phyloP scores from a whole-genome alignment of 176 grass and related monocot genomes.

The Cenchrus purpureus region DNA sequence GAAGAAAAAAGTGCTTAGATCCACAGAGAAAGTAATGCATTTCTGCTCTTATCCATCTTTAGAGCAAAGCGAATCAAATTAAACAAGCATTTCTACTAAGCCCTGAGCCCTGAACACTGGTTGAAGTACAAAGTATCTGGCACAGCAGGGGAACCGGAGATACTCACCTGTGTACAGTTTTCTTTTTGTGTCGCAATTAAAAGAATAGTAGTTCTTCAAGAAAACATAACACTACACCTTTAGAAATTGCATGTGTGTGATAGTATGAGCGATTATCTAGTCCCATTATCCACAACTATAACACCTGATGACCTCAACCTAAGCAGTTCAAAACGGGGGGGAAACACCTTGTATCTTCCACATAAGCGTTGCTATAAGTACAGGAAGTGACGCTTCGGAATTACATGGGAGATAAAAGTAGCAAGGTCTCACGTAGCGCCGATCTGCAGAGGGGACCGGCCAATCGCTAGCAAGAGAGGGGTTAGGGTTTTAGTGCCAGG shows the following conservation, averaged over 20 bases:
- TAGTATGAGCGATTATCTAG: neutral
- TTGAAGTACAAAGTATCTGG: neutral
- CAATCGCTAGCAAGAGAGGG: neutral
- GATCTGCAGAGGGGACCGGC: constrained; percentile 40
- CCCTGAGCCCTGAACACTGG: neutral
- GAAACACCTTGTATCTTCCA: neutral
- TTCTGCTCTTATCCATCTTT: neutral
- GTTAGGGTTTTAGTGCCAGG: constrained; percentile 27
- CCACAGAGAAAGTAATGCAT: neutral
- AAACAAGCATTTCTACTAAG: constrained; percentile 12
- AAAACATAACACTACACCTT: neutral
- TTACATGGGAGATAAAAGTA: constrained; percentile 98
- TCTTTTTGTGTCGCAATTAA: neutral
- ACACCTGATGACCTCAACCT: neutral
- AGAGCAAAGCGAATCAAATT: neutral
- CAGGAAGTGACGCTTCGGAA: neutral
- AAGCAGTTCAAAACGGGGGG: neutral
- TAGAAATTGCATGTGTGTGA: neutral
- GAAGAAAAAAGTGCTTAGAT: neutral
- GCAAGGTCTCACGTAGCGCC: constrained; percentile 90
- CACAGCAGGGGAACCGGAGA: neutral
- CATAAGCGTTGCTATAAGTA: constrained; percentile 17
- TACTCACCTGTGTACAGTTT: neutral
- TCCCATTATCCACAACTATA: neutral
- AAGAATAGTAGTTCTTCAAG: neutral